Evolutionary conservation across 768 basidiomycete genomes (phyloP).

Genomic region (Mycena filopes): DNA sequence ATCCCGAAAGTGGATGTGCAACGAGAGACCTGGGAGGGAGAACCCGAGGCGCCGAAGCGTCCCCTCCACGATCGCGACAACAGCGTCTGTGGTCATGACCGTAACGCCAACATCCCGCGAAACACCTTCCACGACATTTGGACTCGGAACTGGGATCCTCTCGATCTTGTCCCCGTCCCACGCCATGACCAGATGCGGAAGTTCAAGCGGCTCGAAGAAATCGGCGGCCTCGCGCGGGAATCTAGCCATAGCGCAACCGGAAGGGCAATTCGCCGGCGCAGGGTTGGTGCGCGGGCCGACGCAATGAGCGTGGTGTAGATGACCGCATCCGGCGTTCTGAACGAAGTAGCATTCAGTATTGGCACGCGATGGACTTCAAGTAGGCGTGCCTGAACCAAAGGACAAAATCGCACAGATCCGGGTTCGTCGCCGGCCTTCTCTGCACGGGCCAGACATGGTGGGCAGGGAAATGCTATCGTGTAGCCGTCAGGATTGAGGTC

Average conservation of each 20-base stretch:
- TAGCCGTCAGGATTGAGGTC: neutral
- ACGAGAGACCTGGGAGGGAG: conserved; percentile 29
- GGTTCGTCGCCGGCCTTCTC: conserved; percentile 22
- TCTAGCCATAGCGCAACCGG: conserved; percentile 35
- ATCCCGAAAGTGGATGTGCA: conserved; percentile 37
- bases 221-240: conserved; percentile 35
- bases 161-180: conserved; percentile 42
- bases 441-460: conserved; percentile 32
- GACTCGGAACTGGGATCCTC: conserved; percentile 34
- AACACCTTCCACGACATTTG: neutral
- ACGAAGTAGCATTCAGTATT: neutral
- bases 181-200: conserved; percentile 34
- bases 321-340: conserved; percentile 42
- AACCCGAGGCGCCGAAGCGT: conserved; percentile 30
- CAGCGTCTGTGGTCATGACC: conserved; percentile 20
- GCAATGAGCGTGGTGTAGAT: conserved; percentile 44
- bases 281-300: conserved; percentile 25
- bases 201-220: conserved; percentile 29
- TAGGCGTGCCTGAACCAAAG: conserved; percentile 36
- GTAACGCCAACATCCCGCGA: neutral
- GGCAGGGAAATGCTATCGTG: conserved; percentile 39
- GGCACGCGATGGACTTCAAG: neutral
- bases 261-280: conserved; percentile 34
- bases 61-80: conserved; percentile 31
- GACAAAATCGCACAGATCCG: conserved; percentile 33